These are phyloP conservation scores for Magnaporthiopsis incrustans DNA, from an alignment of 2,329 filamentous ascomycete genomes.

Conservation along the genomic window DNA sequence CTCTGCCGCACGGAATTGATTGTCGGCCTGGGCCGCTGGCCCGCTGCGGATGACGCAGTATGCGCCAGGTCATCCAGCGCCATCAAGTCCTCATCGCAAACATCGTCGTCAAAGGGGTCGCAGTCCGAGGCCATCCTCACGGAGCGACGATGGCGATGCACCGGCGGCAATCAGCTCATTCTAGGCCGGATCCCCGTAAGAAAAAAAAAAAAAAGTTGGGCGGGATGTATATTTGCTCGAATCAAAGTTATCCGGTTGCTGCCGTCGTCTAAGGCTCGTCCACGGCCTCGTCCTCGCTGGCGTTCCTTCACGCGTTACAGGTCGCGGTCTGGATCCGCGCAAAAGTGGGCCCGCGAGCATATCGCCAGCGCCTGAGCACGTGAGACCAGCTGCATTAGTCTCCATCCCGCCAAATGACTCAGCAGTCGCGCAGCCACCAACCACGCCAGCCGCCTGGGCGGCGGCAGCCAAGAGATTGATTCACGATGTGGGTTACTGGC, in stretches of 20 bases:
- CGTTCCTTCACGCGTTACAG: background rate
- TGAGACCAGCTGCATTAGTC: background rate
- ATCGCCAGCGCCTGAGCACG: background rate
- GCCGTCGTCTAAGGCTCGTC: background rate
- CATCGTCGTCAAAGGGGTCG: constrained; percentile 25
- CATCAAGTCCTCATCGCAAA: constrained; percentile 59
- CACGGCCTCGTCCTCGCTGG: background rate
- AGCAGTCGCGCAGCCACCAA: background rate
- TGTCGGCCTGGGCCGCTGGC: background rate
- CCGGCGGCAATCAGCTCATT: background rate
- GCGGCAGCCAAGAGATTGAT: no score
- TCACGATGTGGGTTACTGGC: background rate
- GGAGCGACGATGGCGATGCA: background rate
- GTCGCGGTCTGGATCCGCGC: background rate
- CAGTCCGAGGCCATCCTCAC: constrained; percentile 3
- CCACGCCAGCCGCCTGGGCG: background rate
- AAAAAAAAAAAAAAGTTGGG: background rate
- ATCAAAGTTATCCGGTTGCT: background rate
- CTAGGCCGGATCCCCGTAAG: background rate
- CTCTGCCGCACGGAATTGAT: background rate
- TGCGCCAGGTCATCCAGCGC: constrained; percentile 31
- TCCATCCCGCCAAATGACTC: background rate
- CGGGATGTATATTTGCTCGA: background rate
- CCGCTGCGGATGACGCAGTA: background rate
- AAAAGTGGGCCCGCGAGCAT: background rate